These are phyloP conservation scores for Adenanthera pavonina DNA, from an alignment of 306 rosid genomes.

Conservation along the genomic window DNA sequence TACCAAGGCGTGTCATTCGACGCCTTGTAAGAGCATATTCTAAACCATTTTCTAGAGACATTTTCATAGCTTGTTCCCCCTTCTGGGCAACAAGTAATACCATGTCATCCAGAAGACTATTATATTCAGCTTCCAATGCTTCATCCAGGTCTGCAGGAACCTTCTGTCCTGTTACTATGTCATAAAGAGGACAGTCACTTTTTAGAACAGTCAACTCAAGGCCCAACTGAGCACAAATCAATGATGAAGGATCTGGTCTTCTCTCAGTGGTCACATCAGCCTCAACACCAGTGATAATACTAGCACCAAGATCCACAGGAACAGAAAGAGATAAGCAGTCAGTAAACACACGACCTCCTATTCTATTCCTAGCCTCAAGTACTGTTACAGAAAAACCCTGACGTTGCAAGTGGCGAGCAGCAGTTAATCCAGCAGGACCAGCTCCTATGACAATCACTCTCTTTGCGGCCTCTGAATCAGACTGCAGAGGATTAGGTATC, in stretches of 20 bases:
- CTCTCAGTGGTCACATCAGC: constrained; percentile 98
- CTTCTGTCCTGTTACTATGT: constrained; percentile 73
- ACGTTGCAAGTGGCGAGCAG: constrained; percentile 96
- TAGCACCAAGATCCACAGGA: constrained; percentile 99
- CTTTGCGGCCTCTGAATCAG: constrained; percentile 61
- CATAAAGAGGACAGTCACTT: constrained; percentile 98
- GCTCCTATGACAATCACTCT: constrained; percentile 89
- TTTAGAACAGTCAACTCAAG: constrained; percentile 88
- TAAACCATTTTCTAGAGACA: constrained; percentile 99
- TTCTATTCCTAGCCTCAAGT: constrained; percentile 91
- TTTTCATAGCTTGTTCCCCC: constrained; percentile 83
- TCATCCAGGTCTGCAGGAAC: constrained; percentile 96
- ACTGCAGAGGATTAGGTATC: constrained; percentile 43
- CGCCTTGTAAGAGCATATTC: constrained; percentile 88
- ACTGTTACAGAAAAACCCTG: constrained; percentile 84
- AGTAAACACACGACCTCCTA: constrained; percentile 96
- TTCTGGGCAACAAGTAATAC: constrained; percentile 79
- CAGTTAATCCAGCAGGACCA: constrained; percentile 99
- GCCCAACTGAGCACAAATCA: constrained; percentile 96
- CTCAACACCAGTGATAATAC: constrained; percentile 99
- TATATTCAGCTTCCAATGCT: constrained; percentile 92
- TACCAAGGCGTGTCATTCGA: constrained; percentile 57
- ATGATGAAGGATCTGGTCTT: constrained; percentile 97
- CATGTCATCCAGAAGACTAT: constrained; percentile 97
- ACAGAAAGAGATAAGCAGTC: constrained; percentile 91